These are phyloP conservation scores for Aspergillus uvarum DNA, from an alignment of 2,329 filamentous ascomycete species.

Conservation along the genomic window DNA sequence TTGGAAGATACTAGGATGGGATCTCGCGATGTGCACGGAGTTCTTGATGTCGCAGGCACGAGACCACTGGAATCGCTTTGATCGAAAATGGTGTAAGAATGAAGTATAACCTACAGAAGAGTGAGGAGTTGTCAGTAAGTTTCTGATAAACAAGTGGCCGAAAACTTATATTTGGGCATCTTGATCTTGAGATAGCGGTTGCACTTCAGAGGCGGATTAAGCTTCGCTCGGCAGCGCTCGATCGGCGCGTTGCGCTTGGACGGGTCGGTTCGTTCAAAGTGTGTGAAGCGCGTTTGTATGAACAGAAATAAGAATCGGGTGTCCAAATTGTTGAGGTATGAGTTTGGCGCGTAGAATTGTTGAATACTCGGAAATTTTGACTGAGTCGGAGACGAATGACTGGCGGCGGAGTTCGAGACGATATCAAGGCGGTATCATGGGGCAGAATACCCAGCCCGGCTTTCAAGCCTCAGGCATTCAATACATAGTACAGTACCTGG, in stretches of 20 bases:
- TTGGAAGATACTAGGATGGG: background rate
- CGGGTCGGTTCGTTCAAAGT: slow-evolving; percentile 3
- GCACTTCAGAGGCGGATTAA: slow-evolving; percentile 11
- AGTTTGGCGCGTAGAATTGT: background rate
- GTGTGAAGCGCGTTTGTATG: background rate
- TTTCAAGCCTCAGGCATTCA: background rate
- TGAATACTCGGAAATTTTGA: background rate
- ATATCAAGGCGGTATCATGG: slow-evolving; percentile 1
- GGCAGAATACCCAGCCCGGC: background rate
- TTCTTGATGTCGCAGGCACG: background rate
- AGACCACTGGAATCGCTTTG: background rate
- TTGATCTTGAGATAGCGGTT: slow-evolving; percentile 41
- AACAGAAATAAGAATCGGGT: background rate
- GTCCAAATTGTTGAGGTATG: background rate
- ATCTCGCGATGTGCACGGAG: background rate
- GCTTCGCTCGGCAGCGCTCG: slow-evolving; percentile 17
- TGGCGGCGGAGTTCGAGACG: slow-evolving; percentile 10
- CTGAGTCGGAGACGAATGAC: background rate
- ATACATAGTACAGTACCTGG: background rate
- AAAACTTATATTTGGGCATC: slow-evolving; percentile 82
- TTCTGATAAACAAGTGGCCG: slow-evolving; percentile 7
- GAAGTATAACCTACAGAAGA: slow-evolving; percentile 63
- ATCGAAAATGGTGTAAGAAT: background rate
- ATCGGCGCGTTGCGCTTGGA: slow-evolving; percentile 20
- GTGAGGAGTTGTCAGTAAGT: slow-evolving; percentile 51